phyloP scores from a whole-genome alignment of 441 rosid species.

The Populus tomentosa region DNA sequence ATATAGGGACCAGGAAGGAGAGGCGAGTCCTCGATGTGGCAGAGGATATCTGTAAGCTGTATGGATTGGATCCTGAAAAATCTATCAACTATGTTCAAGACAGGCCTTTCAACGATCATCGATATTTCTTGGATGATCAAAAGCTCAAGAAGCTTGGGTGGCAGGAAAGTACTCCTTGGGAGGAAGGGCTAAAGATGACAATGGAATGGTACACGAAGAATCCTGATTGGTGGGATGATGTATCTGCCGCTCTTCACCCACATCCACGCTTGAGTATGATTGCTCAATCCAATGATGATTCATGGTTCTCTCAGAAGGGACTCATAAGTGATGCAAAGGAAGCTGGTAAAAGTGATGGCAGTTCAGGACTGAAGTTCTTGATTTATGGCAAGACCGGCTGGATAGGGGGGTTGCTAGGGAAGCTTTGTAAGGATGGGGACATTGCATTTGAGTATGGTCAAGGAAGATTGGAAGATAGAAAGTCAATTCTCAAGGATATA shows the following conservation, averaged over 20 bases:
- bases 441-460: slow-evolving; percentile 45
- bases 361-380: slow-evolving; percentile 34
- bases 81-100: slow-evolving; percentile 45
- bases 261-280: slow-evolving; percentile 32
- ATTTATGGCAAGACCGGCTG: slow-evolving; percentile 52
- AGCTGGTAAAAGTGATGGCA: background rate
- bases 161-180: slow-evolving; percentile 53
- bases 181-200: slow-evolving; percentile 49
- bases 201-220: slow-evolving; percentile 54
- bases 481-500: slow-evolving; percentile 37
- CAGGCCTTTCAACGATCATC: slow-evolving; percentile 60
- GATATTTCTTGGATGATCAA: slow-evolving; percentile 62
- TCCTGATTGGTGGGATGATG: slow-evolving; percentile 63
- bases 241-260: slow-evolving; percentile 51
- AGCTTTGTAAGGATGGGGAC: slow-evolving; percentile 37
- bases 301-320: slow-evolving; percentile 21
- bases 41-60: slow-evolving; percentile 46
- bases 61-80: slow-evolving; percentile 32
- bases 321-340: background rate
- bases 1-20: slow-evolving; percentile 53
- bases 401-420: slow-evolving; percentile 51
- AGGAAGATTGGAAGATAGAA: slow-evolving; percentile 38
- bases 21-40: slow-evolving; percentile 59
- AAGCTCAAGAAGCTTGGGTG: slow-evolving; percentile 61
- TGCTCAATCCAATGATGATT: slow-evolving; percentile 19